Evolutionary conservation across 495 filamentous ascomycete species (phyloP), one percentile per base, ranked within the genome.

Genomic region (Rhypophila decipiens): DNA sequence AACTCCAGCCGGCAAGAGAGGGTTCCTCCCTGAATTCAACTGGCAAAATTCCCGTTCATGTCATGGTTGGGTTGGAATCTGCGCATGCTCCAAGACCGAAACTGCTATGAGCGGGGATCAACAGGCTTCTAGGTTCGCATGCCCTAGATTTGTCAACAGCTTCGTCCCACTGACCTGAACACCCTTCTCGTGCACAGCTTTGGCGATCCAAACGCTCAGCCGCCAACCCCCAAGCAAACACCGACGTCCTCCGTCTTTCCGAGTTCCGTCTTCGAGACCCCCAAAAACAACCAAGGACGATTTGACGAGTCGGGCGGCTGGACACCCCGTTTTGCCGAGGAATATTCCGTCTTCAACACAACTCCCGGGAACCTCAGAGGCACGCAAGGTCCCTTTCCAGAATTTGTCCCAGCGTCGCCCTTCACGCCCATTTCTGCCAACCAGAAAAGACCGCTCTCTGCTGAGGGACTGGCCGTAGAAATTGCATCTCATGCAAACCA

Each of bases 91-190:
- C 49, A 47, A 43, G 51, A 55, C 51, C 48, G 51, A 71, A 56
- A 61, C 69, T 76, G 74, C 70, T 76, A 88, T 88, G 84, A 88
- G 80, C 79, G 85, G 79, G 76, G 83, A 87, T 74, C 76, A 82
- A 65, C 75, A 72, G 62, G 75, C 75, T 62, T 80, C 83, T 69
- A 86, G 84, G 84, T 85, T 79, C 73, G 75, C 59, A 44, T 39
- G 36, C 37, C 23, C 19, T n/a, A n/a, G n/a, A n/a, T n/a, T 19
- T 22, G 44, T 39, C 34, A 33, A 22, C 37, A 18, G 24, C 35
- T 38, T 46, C n/a, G 51, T 52, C 40, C 43, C 39, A 39, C 44
- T 46, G 18, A 15, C 18, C 59, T 67, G 51, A 66, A 38, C 49
- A 50, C 29, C 39, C 24, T 11, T 47, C 12, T 47, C 47, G 53